Base-by-base conservation (phyloP, 208 protist genomes). In the Balamuthia mandrillaris region DNA sequence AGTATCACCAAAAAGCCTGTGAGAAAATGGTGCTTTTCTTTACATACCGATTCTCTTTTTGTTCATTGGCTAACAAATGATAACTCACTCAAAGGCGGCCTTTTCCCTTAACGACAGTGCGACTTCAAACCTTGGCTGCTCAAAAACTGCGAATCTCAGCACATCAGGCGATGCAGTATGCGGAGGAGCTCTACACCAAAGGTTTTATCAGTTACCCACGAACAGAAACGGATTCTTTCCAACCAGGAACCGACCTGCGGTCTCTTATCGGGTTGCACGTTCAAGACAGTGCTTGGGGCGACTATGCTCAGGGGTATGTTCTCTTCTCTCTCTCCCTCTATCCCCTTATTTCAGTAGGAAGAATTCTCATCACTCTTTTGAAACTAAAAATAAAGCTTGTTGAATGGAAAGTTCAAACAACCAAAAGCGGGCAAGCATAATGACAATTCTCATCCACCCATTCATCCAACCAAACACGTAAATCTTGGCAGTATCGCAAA, bases 181-280 rank as follows among this genome's bases (percentile, higher is more conserved):
- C 96, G 5, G 96, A 97, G 66, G 86, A 90, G 33, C 78, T 97
- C 1, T 99, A 99, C 92, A 95, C 96, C 33, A 86, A 91, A 39
- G 98, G 98, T n/a, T 97, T 97, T 78, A 97, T 99, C 65, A 97
- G 95, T 63, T 99, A 99, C 91, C 98, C 98, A 0, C 93, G 98
- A 54, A 99, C 98, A 5, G 97, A 99, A 86, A 99, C 98, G 0
- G 95, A 98, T 87, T 86, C 87, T 44, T 99, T 98, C 88, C 45
- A 74, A 21, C 44, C 84, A 10, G 84, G 72, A 16, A 94, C 93
- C 10, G 93, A 96, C 70, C 91, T 97, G 60, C 79, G 94, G 12
- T 91, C 93, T 9, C 86, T 98, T 14, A 94, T 97, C 41, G 74
- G 79, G 1, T 27, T 88, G 44, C 96, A 98, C 88, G 78, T 39